Evolutionary conservation across 106 monocot species (phyloP).

Genomic region (Acorus gramineus): DNA sequence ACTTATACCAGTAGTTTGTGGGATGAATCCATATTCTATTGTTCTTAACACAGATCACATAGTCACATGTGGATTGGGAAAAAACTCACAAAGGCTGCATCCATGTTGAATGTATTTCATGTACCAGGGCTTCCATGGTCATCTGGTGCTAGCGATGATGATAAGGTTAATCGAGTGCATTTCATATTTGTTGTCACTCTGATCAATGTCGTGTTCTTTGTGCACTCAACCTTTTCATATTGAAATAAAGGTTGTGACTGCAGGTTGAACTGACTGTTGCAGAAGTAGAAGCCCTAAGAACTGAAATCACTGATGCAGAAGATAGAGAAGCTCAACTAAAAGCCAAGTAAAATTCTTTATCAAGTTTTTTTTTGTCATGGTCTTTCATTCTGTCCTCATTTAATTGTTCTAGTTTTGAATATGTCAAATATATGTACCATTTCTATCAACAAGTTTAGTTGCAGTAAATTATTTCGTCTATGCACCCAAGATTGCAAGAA

Average conservation of each 20-base stretch:
- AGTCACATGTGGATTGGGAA: slow-evolving; percentile 34
- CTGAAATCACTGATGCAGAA: slow-evolving; percentile 74
- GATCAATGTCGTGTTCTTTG: neutral
- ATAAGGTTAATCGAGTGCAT: slow-evolving; percentile 34
- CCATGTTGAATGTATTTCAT: slow-evolving; percentile 62
- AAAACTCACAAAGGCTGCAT: slow-evolving; percentile 49
- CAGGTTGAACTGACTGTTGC: slow-evolving; percentile 63
- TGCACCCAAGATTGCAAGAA: too few relatives aligned
- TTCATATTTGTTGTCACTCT: neutral
- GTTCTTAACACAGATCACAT: slow-evolving; percentile 34
- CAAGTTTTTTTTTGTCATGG: too few relatives aligned
- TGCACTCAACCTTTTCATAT: neutral
- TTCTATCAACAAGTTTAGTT: too few relatives aligned
- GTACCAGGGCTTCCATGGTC: slow-evolving; percentile 56
- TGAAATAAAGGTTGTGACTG: slow-evolving; percentile 2
- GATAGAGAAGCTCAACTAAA: slow-evolving; percentile 79
- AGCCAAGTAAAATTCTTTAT: slow-evolving; percentile 52
- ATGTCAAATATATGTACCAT: too few relatives aligned
- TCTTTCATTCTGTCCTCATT: too few relatives aligned
- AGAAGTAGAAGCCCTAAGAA: slow-evolving; percentile 68
- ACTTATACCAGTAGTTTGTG: slow-evolving; percentile 3
- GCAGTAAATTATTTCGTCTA: too few relatives aligned
- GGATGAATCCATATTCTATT: too few relatives aligned
- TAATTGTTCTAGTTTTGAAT: too few relatives aligned
- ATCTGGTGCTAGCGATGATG: slow-evolving; percentile 25